A percentile compares a stretch with the other conserved stretches of the same genome.
These are phyloP conservation scores for Geranium incanum DNA, from an alignment of 441 rosid species.

Conservation along the genomic window DNA sequence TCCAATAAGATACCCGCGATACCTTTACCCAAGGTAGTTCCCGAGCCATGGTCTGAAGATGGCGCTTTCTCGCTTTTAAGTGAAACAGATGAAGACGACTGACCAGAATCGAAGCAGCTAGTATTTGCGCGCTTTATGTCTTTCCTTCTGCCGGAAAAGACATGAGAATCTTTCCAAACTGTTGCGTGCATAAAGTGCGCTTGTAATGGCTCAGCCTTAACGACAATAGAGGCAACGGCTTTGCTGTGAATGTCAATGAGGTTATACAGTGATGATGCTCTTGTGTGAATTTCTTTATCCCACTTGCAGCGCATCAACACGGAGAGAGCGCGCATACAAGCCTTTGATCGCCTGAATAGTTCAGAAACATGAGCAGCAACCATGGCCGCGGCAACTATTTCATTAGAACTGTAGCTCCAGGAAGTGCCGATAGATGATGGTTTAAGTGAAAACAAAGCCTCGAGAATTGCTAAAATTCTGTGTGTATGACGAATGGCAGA, in stretches of 20 bases:
- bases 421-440: conserved; percentile 96
- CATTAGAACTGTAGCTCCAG: conserved; percentile 94
- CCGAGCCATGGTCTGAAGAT: conserved; percentile 42
- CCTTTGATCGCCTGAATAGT: conserved; percentile 83
- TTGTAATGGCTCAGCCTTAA: conserved; percentile 92
- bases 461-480: conserved; percentile 79
- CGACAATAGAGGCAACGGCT: conserved; percentile 85
- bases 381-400: conserved; percentile 99
- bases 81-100: conserved; percentile 35
- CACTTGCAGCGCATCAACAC: conserved; percentile 86
- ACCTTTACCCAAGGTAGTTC: conserved; percentile 47
- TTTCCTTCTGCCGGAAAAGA: conserved; percentile 40
- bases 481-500: conserved; percentile 87
- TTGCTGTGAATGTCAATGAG: conserved; percentile 95
- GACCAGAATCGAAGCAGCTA: conserved; percentile 37
- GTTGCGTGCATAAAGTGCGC: conserved; percentile 63
- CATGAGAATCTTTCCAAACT: conserved; percentile 52
- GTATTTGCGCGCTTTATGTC: conserved; percentile 37
- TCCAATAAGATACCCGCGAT: conserved; percentile 58
- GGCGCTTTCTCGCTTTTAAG: conserved; percentile 38
- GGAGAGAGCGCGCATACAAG: conserved; percentile 83
- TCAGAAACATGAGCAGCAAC: conserved; percentile 99
- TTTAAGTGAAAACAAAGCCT: conserved; percentile 90
- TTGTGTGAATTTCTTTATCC: conserved; percentile 72
- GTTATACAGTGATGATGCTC: conserved; percentile 85